Evolutionary conservation across 495 filamentous ascomycete species (phyloP), one percentile per base, ranked within the genome.

Genomic region (Penicillium coffeae): DNA sequence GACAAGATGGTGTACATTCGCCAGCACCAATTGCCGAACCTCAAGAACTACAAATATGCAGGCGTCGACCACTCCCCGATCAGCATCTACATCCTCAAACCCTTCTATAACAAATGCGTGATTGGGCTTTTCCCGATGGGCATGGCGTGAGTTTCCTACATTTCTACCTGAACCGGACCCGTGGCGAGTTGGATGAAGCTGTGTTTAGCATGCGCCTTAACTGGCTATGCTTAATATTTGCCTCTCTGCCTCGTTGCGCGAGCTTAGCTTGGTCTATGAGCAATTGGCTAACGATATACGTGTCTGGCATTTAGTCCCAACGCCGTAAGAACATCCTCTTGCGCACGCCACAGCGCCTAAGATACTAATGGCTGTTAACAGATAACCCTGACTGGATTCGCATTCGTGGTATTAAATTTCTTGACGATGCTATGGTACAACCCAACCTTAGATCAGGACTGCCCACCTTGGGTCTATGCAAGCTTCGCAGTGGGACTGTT

Each of bases 401-500:
- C 80, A 62, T 96, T 97, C 64, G 84, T 98, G 63, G 74, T 96
- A 50, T 68, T 85, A 65, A 98, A 98, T 73, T 80, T 97, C 70
- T 70, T 96, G 58, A 96, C 93, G 6, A 69, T 98, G 60, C 78
- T 98, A 42, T 97, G 89, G 87, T 98, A 96, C 71, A 93, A 90
- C 57, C 92, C 93, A n/a, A 86, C 80, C 0, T 74, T 98, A 42
- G 93, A 98, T 67, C 84, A 86, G 64, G 89, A 98, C 65, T 96
- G 91, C 64, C 93, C 93, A 6, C 52, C 77, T 0, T 97, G 92
- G 93, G 93, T 98, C 13, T 98, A 97, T 76, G 85, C 83, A 42
- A 86, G 82, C 52, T 98, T 89, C 84, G 83, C 94, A 16, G 70
- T 86, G 38, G 93, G 93, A 2, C 69, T 98, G 55, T 96, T 96